phyloP scores from a whole-genome alignment of 371 early-diverging fungal genomes.

The Mucor piriformis region DNA sequence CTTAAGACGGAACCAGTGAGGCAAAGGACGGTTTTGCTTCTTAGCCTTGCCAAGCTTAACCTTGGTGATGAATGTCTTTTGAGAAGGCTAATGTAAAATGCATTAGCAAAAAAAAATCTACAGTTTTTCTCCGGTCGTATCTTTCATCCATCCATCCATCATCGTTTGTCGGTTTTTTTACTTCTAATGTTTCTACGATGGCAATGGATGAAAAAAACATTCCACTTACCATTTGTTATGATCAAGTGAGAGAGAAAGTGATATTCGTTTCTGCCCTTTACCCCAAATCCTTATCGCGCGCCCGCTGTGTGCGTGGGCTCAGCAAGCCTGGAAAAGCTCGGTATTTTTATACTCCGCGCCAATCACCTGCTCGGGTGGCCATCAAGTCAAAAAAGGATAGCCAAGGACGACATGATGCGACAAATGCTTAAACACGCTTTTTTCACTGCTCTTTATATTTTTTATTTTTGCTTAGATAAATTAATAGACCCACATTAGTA shows the following conservation, averaged over 20 bases:
- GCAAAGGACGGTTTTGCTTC: slow-evolving; percentile 98
- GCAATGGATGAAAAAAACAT: neutral
- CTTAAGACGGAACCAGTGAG: slow-evolving; percentile 97
- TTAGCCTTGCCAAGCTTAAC: slow-evolving; percentile 97
- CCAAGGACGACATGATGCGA: too few relatives aligned
- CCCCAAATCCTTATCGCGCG: neutral
- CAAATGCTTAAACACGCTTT: too few relatives aligned
- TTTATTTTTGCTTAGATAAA: too few relatives aligned
- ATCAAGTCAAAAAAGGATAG: too few relatives aligned
- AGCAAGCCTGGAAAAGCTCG: too few relatives aligned
- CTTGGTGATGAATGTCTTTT: slow-evolving; percentile 97
- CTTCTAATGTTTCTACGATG: neutral
- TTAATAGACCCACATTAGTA: too few relatives aligned
- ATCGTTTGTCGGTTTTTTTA: slow-evolving; percentile 14
- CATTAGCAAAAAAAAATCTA: slow-evolving; percentile 2
- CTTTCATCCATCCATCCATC: slow-evolving; percentile 25
- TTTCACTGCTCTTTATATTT: too few relatives aligned
- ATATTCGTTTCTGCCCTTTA: neutral
- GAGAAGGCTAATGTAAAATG: slow-evolving; percentile 70
- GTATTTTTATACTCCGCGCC: too few relatives aligned
- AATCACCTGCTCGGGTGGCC: too few relatives aligned
- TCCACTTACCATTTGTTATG: slow-evolving; percentile 1
- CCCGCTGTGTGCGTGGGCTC: too few relatives aligned
- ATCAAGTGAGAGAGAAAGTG: slow-evolving; percentile 6
- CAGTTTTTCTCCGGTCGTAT: neutral